A percentile compares a stretch with the other conserved stretches of the same genome.
These are phyloP conservation scores for Pleurotus cornucopiae DNA, from an alignment of 768 basidiomycete species.

Conservation along the genomic window DNA sequence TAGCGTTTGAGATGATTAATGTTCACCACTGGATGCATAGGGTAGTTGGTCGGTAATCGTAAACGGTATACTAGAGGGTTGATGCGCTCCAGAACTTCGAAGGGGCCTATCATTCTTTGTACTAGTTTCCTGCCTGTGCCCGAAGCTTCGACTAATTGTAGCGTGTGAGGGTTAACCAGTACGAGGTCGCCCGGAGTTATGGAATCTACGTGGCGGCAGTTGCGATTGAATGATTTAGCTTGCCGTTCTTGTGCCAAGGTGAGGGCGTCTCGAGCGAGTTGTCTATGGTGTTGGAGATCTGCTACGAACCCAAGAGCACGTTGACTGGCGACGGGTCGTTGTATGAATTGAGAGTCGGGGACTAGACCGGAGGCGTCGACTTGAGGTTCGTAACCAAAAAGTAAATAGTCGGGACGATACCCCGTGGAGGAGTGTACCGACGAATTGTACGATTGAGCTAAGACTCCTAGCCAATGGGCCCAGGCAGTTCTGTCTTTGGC, in stretches of 20 bases:
- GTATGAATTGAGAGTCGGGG: neutral
- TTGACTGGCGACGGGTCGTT: constrained; percentile 7
- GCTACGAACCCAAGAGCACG: constrained; percentile 10
- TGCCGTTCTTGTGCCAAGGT: constrained; percentile 19
- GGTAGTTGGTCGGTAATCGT: constrained; percentile 18
- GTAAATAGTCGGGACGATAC: constrained; percentile 15
- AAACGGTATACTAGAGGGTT: constrained; percentile 19
- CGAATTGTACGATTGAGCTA: constrained; percentile 23
- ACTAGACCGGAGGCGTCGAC: neutral
- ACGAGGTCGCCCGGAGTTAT: constrained; percentile 10
- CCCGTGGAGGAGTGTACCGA: constrained; percentile 15
- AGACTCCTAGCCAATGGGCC: constrained; percentile 15
- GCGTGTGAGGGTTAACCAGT: constrained; percentile 21
- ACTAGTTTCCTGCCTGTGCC: constrained; percentile 21
- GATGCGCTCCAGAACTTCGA: constrained; percentile 20
- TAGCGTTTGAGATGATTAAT: constrained; percentile 19
- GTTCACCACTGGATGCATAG: constrained; percentile 21
- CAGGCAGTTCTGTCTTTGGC: constrained; percentile 16
- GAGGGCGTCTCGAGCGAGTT: constrained; percentile 13
- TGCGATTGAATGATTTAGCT: constrained; percentile 16
- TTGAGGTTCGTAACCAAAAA: constrained; percentile 17
- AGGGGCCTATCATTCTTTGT: constrained; percentile 18
- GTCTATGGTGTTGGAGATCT: constrained; percentile 3
- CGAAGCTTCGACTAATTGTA: constrained; percentile 17
- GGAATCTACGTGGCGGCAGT: constrained; percentile 5